Base-by-base conservation (phyloP, 495 filamentous ascomycete genomes). In the Podospora conica region DNA sequence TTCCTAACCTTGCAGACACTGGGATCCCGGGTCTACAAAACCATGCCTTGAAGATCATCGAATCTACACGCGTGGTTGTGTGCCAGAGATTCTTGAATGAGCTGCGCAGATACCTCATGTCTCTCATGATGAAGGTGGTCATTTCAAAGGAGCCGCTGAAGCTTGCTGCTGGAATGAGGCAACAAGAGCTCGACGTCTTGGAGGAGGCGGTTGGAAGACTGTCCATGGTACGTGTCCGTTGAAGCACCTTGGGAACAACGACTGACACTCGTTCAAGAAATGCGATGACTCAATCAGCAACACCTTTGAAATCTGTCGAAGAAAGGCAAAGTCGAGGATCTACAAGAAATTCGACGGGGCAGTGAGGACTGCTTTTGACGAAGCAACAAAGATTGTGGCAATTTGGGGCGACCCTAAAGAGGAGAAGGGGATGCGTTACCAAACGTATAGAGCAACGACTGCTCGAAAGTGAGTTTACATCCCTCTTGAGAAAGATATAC, bases 381-480 rank as follows among this genome's bases (percentile, higher is more conserved):
- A 61, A 20, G 67, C 61, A 1, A 10, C 53, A 0, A 1, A 18
- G 4, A 70, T 65, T 2, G 66, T 63, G 9, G 61, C 54, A 0
- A 59, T 73, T 18, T 88, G 85, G 87, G 79, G 79, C 15, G 65
- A 66, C n/a, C 72, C 74, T 55, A 75, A 78, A 59, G 68, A 66
- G 55, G 75, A 76, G 8, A 82, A 83, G 24, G 86, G 84, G n/a
- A 68, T 82, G 22, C 62, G 69, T 57, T 88, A 74, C 73, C 15
- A 67, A 3, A 87, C 86, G 0, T 90, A 87, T 62, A 84, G 82
- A 69, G 85, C 85, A 29, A 77, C 83, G 23, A 84, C 82, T 68
- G 74, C 79, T 55, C 77, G 84, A 63, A 66, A 82, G 58, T 77
- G 77, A 23, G 82, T 76, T 4, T 25, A 66, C 6, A 53, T 0